Base-by-base conservation (phyloP, 345 rosid genomes). In the Noccaea caerulescens region DNA sequence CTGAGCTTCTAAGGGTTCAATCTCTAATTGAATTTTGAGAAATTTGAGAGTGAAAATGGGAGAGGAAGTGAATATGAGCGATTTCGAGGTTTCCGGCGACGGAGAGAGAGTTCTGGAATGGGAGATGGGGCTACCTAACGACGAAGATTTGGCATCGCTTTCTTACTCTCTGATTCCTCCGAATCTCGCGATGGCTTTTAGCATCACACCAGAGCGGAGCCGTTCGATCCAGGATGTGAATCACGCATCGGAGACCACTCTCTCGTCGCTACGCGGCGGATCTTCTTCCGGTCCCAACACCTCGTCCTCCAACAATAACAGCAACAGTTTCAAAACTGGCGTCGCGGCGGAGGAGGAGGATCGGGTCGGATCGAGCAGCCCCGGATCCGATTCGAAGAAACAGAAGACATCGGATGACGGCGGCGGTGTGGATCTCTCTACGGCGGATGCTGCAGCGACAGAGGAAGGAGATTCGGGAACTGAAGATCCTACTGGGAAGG, bases 141-240 rank as follows among this genome's bases (percentile, higher is more conserved):
- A 65, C 38, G 88, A 78, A 9, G 98, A 95, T 18, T 75, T 95
- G 13, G 81, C 98, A 3, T 94, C 99, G 13, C 81, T 95, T 18
- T 86, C 85, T 1, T 89, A 87, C 76, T 68, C 68, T 46, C 77
- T 95, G 67, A 70, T 95, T 46, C 91, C 99, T 0, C 78, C 77
- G 69, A 89, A 84, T 66, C 91, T 95, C 6, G 97, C 97, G 0
- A 81, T 87, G 43, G 98, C 99, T 13, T 95, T 95, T 77, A 87
- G 98, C 41, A 84, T 95, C 66, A 60, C 86, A 4, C 93, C 85
- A 68, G 88, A 84, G 63, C 83, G 85, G 7, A 71, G 45, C 62
- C 82, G 84, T 27, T 83, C 94, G 9, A 44, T 60, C 18, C 76
- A 74, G 20, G 99, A 95, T 8, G 96, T 92, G 64, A 81, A 78